Percentiles rank a stretch among this genome's conserved stretches.
phyloP scores from a whole-genome alignment of 2,329 filamentous ascomycete genomes.

The Ophiostoma australiae region DNA sequence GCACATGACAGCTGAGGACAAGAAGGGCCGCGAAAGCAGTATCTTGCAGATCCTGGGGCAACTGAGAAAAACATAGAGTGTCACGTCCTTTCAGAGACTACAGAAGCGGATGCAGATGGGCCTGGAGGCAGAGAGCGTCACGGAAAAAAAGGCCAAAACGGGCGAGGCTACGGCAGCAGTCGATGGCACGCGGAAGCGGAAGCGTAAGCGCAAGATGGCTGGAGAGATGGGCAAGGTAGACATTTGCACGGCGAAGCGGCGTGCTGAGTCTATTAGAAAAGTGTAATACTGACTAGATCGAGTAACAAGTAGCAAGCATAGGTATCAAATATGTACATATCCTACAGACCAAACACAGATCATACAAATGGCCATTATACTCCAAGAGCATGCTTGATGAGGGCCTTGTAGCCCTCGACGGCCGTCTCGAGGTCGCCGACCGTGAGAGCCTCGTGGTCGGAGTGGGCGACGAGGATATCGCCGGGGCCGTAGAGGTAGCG shows the following conservation, averaged over 20 bases:
- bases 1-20: too few species aligned
- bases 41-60: background rate
- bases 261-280: background rate
- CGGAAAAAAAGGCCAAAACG: background rate
- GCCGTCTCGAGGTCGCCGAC: slow-evolving; percentile 71
- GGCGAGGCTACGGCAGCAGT: too few species aligned
- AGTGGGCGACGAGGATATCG: slow-evolving; percentile 81
- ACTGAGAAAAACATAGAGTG: background rate
- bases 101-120: background rate
- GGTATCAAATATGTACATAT: background rate
- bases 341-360: background rate
- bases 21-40: background rate
- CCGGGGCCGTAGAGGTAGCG: slow-evolving; percentile 64
- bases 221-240: background rate
- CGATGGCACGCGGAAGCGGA: background rate
- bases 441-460: slow-evolving; percentile 72
- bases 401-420: slow-evolving; percentile 70
- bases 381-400: slow-evolving; percentile 54
- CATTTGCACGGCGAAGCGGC: background rate
- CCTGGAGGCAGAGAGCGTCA: background rate
- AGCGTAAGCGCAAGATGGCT: background rate
- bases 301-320: background rate
- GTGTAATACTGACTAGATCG: too few species aligned
- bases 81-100: background rate
- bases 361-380: background rate